These are phyloP conservation scores for Syzygium grande DNA, from an alignment of 345 rosid species.

Conservation along the genomic window DNA sequence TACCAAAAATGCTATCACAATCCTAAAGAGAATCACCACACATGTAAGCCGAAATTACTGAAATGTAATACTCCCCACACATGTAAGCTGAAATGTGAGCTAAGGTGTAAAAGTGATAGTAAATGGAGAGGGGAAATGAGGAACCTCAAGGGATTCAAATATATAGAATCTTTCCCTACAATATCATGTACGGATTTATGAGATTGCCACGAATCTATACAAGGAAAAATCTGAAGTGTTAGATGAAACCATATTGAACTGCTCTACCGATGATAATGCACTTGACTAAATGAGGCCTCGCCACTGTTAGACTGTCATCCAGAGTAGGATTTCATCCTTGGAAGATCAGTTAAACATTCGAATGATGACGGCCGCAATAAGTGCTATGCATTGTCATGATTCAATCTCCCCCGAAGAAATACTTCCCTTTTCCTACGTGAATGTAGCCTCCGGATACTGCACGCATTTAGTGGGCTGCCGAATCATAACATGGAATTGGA, in stretches of 20 bases:
- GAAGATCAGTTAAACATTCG: neutral
- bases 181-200: neutral
- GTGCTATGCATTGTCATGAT: neutral
- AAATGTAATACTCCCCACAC: neutral
- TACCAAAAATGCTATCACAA: neutral
- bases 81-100: neutral
- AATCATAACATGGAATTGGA: neutral
- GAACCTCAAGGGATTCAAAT: neutral
- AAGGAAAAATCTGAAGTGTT: neutral
- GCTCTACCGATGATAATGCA: neutral
- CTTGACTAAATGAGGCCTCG: neutral
- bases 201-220: neutral
- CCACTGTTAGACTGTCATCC: neutral
- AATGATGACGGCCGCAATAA: neutral
- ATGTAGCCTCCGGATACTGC: neutral
- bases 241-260: neutral
- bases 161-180: neutral
- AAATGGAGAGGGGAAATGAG: neutral
- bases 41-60: neutral
- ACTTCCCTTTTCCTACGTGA: neutral
- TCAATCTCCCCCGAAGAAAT: neutral
- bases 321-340: neutral
- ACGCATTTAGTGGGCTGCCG: neutral
- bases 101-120: neutral
- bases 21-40: neutral